Base-by-base conservation (phyloP, 2,329 filamentous ascomycete species). In the Fusarium decemcellulare region DNA sequence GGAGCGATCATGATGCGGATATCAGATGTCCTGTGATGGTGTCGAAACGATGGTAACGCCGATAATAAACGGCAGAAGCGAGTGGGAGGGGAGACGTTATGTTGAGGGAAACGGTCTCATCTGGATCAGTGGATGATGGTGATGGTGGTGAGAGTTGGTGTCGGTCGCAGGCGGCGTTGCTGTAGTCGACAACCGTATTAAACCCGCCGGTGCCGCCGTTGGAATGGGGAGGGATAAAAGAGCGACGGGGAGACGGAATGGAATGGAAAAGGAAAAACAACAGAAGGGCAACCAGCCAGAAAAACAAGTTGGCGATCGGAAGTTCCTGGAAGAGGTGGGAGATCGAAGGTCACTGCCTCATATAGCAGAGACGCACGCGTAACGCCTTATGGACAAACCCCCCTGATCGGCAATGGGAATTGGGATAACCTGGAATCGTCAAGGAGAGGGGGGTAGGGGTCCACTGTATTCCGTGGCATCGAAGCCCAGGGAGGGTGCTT, bases 1-100 rank as follows among this genome's bases (percentile, higher is more conserved):
- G 51, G 67, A 12, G 64, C 32, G 44, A 58, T 32, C 67, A 70
- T 70, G 40, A 11, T 29, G 23, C 23, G 27, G 23, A 15, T 30
- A 15, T 46, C 42, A 9, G 32, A 11, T 18, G 23, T 12, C 11
- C 10, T 11, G 37, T 58, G 32, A n/a, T 4, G 3, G 23, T 23
- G 30, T 51, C 48, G 65, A 68, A 61, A 54, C 18, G 32, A 52
- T 16, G 36, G 48, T 52, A 52, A 23, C 34, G 34, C 48, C 48
- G 48, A 52, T 32, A 27, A 52, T 9, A 12, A 9, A 29, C 34
- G 48, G 48, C 48, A 52, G 23, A 23, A 52, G 37, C 23, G 6
- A 51, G 48, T 34, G 48, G 37, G 32, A 12, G 48, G 27, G 18
- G 37, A 39, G 27, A 34, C 18, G 34, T 39, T 52, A 52, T 29